Evolutionary conservation across 2,329 filamentous ascomycete species (phyloP), one percentile per base, ranked within the genome.

Genomic region (Leptodontidium sp.): DNA sequence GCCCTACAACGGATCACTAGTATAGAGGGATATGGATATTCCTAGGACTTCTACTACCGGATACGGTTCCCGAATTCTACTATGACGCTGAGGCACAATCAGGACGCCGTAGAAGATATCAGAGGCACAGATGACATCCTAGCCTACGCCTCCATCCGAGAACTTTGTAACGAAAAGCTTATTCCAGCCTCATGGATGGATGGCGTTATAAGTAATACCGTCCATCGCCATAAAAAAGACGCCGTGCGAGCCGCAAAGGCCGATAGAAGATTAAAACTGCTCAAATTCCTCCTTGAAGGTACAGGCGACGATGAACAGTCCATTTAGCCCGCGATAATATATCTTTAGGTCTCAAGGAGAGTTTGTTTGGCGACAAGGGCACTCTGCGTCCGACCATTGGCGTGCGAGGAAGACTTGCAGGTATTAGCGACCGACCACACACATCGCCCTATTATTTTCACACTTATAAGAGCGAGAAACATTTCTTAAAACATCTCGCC

Each of bases 231-330:
- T 21, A 21, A 21, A 21, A 21, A 21, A 21, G 21, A 21, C 21
- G 21, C 21, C 21, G 1, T 21, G 21, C 21, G 21, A 21, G 21
- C 21, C 21, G 21, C 21, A 21, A 21, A 21, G 21, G 21, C 21
- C 21, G 21, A 50, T 50, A 50, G 21, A 50, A n/a, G 47, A 50
- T 26, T n/a, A 50, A 50, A 50, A 50, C 47, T 26, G 47, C 47
- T 50, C 8, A 26, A n/a, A 50, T 50, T 26, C 47, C 47, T 50
- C 47, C 47, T 50, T n/a, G 47, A 50, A 4, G n/a, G 47, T 50
- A 50, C 47, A 8, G n/a, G 21, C 47, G 47, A 50, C 24, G n/a
- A 50, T 24, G 11, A 6, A 50, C 47, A 50, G 47, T 50, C 21
- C 21, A 26, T 50, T 11, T 3, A 45, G 40, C 40, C 40, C 15